phyloP scores from a whole-genome alignment of 2,329 filamentous ascomycete species.

The Aureobasidium leucospermi region DNA sequence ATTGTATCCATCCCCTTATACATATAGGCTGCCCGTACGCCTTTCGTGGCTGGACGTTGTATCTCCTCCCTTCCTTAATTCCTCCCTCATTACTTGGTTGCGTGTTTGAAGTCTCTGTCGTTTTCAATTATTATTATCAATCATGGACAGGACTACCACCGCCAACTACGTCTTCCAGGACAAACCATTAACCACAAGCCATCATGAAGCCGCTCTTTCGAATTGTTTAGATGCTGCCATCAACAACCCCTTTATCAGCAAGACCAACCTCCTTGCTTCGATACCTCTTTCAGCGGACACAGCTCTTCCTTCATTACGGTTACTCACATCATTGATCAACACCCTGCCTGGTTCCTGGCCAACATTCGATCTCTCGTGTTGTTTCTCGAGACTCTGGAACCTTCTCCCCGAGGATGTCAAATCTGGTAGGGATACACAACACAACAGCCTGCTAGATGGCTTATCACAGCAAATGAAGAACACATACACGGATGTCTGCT shows the following conservation, averaged over 20 bases:
- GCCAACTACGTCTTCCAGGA: not conserved
- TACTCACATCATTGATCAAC: constrained; percentile 22
- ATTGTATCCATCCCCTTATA: not conserved
- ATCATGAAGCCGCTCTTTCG: not conserved
- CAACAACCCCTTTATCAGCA: not conserved
- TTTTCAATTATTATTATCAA: not conserved
- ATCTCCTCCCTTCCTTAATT: not conserved
- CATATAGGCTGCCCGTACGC: not conserved
- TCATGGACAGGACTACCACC: constrained; percentile 8
- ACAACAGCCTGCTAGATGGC: constrained; percentile 18
- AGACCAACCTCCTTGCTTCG: constrained; percentile 4
- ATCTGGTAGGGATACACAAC: constrained; percentile 19
- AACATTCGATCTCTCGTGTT: constrained; percentile 25
- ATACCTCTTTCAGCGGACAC: constrained; percentile 13
- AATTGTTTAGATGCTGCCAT: not conserved
- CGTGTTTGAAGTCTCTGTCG: not conserved
- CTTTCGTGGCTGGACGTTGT: not conserved
- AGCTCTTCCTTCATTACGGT: constrained; percentile 22
- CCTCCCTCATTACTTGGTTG: not conserved
- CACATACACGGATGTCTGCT: constrained; percentile 23
- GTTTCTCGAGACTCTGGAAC: constrained; percentile 31
- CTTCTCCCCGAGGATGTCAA: constrained; percentile 32
- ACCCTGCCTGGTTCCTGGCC: constrained; percentile 23
- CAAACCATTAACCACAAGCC: not conserved
- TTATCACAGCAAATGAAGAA: constrained; percentile 22